Evolutionary conservation across 2,329 filamentous ascomycete species (phyloP).

Genomic region (Fusarium tricinctum): DNA sequence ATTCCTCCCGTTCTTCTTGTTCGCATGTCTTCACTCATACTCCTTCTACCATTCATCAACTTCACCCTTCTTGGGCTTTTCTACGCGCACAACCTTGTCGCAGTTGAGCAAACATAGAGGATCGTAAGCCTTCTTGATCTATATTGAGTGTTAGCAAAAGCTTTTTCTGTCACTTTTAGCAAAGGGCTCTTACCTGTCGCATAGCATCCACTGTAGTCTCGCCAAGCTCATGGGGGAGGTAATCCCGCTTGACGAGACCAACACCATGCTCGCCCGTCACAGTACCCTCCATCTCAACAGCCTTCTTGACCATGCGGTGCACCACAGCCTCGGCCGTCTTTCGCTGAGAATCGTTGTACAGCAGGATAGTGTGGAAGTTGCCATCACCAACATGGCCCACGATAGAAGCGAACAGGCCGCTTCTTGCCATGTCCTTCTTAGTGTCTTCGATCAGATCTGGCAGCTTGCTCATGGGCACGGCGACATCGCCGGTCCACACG

Average conservation of each 20-base stretch:
- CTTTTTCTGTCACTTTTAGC: neutral
- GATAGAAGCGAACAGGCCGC: conserved; percentile 64
- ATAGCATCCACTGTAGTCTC: conserved; percentile 82
- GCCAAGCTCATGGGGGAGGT: conserved; percentile 83
- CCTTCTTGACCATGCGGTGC: conserved; percentile 87
- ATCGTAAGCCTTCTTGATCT: conserved; percentile 86
- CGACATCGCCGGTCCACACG: conserved; percentile 90
- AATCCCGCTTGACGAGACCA: conserved; percentile 87
- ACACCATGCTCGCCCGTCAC: conserved; percentile 90
- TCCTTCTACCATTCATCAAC: conserved; percentile 59
- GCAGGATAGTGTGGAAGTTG: conserved; percentile 78
- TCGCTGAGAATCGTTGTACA: conserved; percentile 76
- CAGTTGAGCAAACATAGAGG: conserved; percentile 78
- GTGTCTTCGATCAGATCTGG: conserved; percentile 84
- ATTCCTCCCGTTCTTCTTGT: neutral
- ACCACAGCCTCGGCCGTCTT: conserved; percentile 77
- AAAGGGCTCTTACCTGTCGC: conserved; percentile 73
- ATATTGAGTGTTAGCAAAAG: conserved; percentile 12
- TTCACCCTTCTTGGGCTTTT: conserved; percentile 61
- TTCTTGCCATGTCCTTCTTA: conserved; percentile 60
- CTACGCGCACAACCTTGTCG: conserved; percentile 76
- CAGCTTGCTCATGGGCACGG: conserved; percentile 81
- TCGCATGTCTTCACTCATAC: neutral
- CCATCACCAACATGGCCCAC: conserved; percentile 83
- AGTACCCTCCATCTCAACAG: conserved; percentile 87